A percentile compares a stretch with the other conserved stretches of the same genome.
Conservation (phyloP, 495 filamentous ascomycete genomes). For the Amphirosellinia nigrospora region DNA sequence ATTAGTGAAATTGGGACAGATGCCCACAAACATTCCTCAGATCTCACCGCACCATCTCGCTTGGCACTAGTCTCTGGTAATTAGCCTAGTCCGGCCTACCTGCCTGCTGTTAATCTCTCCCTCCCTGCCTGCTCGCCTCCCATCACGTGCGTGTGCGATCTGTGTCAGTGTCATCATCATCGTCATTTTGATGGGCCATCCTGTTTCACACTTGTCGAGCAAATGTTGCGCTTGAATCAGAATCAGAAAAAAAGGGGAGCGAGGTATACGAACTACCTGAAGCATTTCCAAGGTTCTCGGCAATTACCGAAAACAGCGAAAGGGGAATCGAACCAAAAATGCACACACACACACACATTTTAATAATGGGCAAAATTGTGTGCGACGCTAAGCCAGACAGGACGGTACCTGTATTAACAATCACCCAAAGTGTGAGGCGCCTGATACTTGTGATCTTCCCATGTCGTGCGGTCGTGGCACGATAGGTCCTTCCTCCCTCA, state of each 20-base stretch:
- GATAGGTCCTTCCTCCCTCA: slow-evolving; percentile 11
- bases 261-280: too few species aligned
- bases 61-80: neutral
- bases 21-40: neutral
- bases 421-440: neutral
- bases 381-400: neutral
- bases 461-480: slow-evolving; percentile 18
- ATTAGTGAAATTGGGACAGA: slow-evolving; percentile 7
- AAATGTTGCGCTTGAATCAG: neutral
- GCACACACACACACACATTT: neutral
- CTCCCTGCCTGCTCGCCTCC: neutral
- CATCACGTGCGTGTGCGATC: slow-evolving; percentile 10
- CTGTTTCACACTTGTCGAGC: neutral
- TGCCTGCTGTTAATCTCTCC: neutral
- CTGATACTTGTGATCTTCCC: slow-evolving; percentile 7
- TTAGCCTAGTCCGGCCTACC: slow-evolving; percentile 1
- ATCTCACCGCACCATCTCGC: neutral
- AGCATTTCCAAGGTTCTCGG: too few species aligned
- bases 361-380: slow-evolving; percentile 15
- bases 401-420: neutral
- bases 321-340: neutral
- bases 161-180: slow-evolving; percentile 14
- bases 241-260: neutral
- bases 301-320: neutral
- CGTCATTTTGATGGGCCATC: slow-evolving; percentile 5